phyloP scores from a whole-genome alignment of 306 rosid genomes.

The Lithocarpus polystachyus region DNA sequence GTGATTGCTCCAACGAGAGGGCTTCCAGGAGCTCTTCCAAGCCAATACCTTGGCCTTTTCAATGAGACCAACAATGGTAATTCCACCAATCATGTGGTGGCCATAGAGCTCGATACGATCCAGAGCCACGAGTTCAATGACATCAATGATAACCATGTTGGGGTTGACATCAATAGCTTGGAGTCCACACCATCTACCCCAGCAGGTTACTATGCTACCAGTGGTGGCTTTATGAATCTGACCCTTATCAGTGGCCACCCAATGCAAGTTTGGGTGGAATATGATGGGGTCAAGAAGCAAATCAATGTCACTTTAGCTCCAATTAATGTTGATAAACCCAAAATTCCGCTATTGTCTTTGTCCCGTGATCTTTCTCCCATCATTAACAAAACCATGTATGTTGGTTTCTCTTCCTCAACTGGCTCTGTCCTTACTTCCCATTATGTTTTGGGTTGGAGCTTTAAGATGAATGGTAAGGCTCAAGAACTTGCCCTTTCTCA shows the following conservation, averaged over 20 bases:
- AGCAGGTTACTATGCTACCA: slow-evolving; percentile 34
- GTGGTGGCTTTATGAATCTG: slow-evolving; percentile 24
- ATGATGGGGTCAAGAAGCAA: too few relatives aligned
- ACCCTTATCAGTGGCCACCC: slow-evolving; percentile 43
- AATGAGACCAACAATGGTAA: slow-evolving; percentile 40
- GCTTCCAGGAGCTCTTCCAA: slow-evolving; percentile 34
- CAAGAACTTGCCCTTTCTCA: too few relatives aligned
- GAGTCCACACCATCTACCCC: slow-evolving; percentile 19
- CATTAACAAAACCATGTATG: slow-evolving; percentile 36
- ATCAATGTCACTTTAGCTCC: too few relatives aligned
- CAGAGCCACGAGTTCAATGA: slow-evolving; percentile 40
- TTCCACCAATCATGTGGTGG: slow-evolving; percentile 37
- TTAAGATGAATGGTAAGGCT: background rate
- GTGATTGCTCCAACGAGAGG: slow-evolving; percentile 48
- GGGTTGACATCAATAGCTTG: slow-evolving; percentile 56
- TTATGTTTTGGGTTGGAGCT: slow-evolving; percentile 73
- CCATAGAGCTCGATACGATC: slow-evolving; percentile 63
- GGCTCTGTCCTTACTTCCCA: slow-evolving; percentile 48
- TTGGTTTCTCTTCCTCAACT: slow-evolving; percentile 72
- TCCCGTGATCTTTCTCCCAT: too few relatives aligned
- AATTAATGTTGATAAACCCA: too few relatives aligned
- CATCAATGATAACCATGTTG: slow-evolving; percentile 65
- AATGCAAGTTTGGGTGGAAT: slow-evolving; percentile 28
- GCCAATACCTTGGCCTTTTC: slow-evolving; percentile 59
- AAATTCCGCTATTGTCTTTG: too few relatives aligned